Conservation (phyloP, 805 yeast genomes). For the Candida wancherniae region DNA sequence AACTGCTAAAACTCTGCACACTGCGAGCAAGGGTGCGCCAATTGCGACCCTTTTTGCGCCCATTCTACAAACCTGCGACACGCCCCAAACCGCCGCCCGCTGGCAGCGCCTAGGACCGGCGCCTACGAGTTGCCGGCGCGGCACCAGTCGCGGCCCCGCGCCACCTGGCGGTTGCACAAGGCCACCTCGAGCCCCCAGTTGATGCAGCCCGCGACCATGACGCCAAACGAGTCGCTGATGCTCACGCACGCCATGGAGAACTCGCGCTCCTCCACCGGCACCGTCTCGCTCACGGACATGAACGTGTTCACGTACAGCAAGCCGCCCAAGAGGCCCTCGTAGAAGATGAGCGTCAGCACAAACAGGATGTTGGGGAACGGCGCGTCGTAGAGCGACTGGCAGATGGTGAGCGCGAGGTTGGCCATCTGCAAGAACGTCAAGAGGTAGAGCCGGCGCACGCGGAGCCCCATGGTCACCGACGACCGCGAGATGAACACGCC, state of each 20-base stretch:
- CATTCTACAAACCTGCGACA: no score
- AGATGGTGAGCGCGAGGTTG: constrained; percentile 54
- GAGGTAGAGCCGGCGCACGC: constrained; percentile 54
- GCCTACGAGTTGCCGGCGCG: no score
- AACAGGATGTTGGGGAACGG: constrained; percentile 58
- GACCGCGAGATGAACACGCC: constrained; percentile 93
- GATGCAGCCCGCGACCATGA: constrained; percentile 72
- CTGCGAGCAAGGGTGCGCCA: no score
- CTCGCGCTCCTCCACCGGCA: constrained; percentile 37
- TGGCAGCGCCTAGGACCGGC: no score
- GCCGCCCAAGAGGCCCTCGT: constrained; percentile 91
- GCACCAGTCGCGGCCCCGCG: constrained; percentile 79
- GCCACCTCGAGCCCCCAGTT: constrained; percentile 71
- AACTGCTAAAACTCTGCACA: no score
- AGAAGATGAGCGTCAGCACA: constrained; percentile 61
- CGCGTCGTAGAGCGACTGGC: constrained; percentile 59
- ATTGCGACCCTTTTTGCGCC: no score
- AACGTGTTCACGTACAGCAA: constrained; percentile 87
- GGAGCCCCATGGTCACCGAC: constrained; percentile 57
- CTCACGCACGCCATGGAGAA: constrained; percentile 82
- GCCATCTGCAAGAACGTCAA: constrained; percentile 63
- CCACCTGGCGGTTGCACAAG: constrained; percentile 68
- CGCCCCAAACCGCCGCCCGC: no score
- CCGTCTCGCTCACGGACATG: constrained; percentile 61
- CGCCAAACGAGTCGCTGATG: constrained; percentile 79